These are phyloP conservation scores for Steccherinum ochraceum DNA, from an alignment of 768 basidiomycete genomes.

Conservation along the genomic window DNA sequence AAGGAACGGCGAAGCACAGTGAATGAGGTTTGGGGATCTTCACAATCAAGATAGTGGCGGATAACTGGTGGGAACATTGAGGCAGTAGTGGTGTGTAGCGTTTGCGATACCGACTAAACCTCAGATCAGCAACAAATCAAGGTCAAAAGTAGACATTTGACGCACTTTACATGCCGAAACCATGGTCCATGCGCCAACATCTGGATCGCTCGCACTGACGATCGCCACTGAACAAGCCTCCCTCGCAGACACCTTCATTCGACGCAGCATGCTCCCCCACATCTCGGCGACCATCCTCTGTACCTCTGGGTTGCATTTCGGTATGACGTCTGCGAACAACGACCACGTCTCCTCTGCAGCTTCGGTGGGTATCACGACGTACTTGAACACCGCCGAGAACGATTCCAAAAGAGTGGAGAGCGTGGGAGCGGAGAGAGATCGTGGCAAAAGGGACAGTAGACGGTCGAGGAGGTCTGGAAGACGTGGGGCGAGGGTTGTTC, in stretches of 20 bases:
- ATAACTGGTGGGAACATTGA: slow-evolving; percentile 58
- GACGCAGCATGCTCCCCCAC: slow-evolving; percentile 74
- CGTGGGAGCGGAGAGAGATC: slow-evolving; percentile 51
- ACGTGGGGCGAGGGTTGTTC: slow-evolving; percentile 62
- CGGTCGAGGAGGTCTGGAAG: slow-evolving; percentile 50
- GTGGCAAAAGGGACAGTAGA: slow-evolving; percentile 51
- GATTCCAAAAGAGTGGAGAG: slow-evolving; percentile 64
- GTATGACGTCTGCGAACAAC: slow-evolving; percentile 41
- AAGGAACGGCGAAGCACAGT: slow-evolving; percentile 64
- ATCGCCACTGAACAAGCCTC: slow-evolving; percentile 53
- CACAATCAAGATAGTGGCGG: slow-evolving; percentile 40
- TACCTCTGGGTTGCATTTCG: slow-evolving; percentile 61
- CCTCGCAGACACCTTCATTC: slow-evolving; percentile 56
- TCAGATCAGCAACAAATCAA: slow-evolving; percentile 1
- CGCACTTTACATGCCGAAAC: slow-evolving; percentile 75
- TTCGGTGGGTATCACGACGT: slow-evolving; percentile 61
- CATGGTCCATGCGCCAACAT: slow-evolving; percentile 66
- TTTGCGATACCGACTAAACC: slow-evolving; percentile 71
- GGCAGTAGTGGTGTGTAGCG: slow-evolving; percentile 68
- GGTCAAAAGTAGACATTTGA: slow-evolving; percentile 2
- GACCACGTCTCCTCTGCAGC: slow-evolving; percentile 59
- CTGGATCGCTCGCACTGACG: slow-evolving; percentile 39
- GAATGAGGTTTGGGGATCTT: slow-evolving; percentile 35
- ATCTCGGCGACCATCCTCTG: slow-evolving; percentile 80
- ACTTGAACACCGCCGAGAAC: slow-evolving; percentile 63